Conservation (phyloP, 192 early-diverging fungal genomes). For the Diversispora epigaea region DNA sequence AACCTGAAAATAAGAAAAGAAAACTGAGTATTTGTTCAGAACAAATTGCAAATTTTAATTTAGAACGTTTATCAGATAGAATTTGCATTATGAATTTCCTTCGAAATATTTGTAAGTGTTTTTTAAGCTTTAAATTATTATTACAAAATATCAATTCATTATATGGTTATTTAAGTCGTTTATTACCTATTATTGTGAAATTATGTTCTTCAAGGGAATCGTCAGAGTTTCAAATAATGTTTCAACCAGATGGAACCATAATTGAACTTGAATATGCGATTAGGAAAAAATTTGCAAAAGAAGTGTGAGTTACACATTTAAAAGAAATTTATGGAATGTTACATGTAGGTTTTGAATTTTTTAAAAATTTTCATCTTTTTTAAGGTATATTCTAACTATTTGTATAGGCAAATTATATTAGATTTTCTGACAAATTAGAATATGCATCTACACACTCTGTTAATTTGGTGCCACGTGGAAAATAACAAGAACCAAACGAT, state of each 20-base stretch:
- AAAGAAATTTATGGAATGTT: constrained; percentile 1
- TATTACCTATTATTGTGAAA: constrained; percentile 23
- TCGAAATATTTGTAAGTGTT: constrained; percentile 23
- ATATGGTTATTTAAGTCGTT: constrained; percentile 25
- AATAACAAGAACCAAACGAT: background rate
- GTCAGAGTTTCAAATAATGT: constrained; percentile 1
- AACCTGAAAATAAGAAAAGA: constrained; percentile 16
- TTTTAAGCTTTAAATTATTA: constrained; percentile 15
- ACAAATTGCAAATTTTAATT: constrained; percentile 8
- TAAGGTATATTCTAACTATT: constrained; percentile 15
- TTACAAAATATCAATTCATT: constrained; percentile 2
- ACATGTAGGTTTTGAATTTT: background rate
- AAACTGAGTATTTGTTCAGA: constrained; percentile 19
- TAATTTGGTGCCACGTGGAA: constrained; percentile 4
- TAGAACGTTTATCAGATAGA: constrained; percentile 18
- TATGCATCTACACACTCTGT: background rate
- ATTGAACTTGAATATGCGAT: constrained; percentile 13
- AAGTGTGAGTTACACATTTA: background rate
- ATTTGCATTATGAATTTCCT: constrained; percentile 24
- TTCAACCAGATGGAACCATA: constrained; percentile 14
- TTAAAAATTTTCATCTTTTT: background rate
- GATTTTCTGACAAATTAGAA: constrained; percentile 2
- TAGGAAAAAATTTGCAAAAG: constrained; percentile 11
- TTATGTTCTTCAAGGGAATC: constrained; percentile 7
- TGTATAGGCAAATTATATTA: constrained; percentile 7